phyloP scores from a whole-genome alignment of 441 rosid genomes.

The Pelargonium hybrid region DNA sequence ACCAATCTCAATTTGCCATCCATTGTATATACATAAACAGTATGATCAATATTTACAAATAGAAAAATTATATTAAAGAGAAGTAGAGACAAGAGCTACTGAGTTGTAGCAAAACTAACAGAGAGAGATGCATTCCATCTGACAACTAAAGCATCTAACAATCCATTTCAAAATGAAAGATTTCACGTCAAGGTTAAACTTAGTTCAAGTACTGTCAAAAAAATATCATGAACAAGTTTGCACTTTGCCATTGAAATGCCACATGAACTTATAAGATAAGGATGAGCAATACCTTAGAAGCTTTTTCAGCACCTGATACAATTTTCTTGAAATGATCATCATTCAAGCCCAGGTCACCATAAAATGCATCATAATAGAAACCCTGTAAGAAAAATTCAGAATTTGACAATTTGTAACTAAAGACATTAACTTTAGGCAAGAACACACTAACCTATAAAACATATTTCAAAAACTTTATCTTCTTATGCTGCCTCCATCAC shows the following conservation, averaged over 20 bases:
- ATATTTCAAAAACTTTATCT: not conserved
- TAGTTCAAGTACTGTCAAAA: too few species aligned
- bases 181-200: too few species aligned
- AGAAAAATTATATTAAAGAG: too few species aligned
- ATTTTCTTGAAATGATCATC: slow-evolving; percentile 74
- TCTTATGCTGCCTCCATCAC: not conserved
- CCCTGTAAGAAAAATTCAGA: slow-evolving; percentile 46
- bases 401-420: slow-evolving; percentile 2
- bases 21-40: too few species aligned
- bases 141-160: too few species aligned
- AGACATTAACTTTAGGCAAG: not conserved
- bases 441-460: not conserved
- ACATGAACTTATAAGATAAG: not conserved
- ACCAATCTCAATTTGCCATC: too few species aligned
- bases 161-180: too few species aligned
- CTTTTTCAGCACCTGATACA: slow-evolving; percentile 58
- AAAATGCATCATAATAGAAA: slow-evolving; percentile 91
- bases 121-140: too few species aligned
- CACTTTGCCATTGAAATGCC: not conserved
- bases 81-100: too few species aligned
- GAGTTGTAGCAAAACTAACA: too few species aligned
- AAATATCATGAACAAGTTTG: not conserved
- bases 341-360: slow-evolving; percentile 75
- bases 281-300: slow-evolving; percentile 49
- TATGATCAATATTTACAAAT: too few species aligned